Evolutionary conservation across 2,329 filamentous ascomycete species (phyloP).

Genomic region (Pezicula neosporulosa): DNA sequence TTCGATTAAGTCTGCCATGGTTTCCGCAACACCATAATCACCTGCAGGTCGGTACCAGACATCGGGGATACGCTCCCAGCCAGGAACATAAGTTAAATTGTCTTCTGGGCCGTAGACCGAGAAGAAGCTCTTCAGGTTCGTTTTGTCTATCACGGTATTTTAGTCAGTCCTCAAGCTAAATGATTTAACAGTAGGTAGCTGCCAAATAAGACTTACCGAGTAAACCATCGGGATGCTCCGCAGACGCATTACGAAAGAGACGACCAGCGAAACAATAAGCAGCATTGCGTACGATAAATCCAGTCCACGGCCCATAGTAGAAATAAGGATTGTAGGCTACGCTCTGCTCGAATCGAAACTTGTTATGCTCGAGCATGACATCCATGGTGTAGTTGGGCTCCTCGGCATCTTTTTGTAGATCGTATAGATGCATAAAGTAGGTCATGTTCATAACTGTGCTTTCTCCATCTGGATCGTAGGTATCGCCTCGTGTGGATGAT

Average conservation of each 20-base stretch:
- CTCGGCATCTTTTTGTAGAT: slow-evolving; percentile 29
- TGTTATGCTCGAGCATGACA: slow-evolving; percentile 15
- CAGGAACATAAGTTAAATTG: slow-evolving; percentile 11
- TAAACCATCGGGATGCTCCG: slow-evolving; percentile 22
- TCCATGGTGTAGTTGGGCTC: slow-evolving; percentile 14
- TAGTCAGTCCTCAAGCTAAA: no score
- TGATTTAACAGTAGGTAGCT: neutral
- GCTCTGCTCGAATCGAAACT: slow-evolving; percentile 40
- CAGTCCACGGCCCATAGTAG: slow-evolving; percentile 49
- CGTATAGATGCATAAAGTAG: slow-evolving; percentile 42
- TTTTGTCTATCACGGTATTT: neutral
- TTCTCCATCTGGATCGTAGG: slow-evolving; percentile 27
- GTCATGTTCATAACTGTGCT: slow-evolving; percentile 46
- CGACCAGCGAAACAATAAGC: slow-evolving; percentile 26
- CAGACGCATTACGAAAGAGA: slow-evolving; percentile 29
- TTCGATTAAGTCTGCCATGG: neutral
- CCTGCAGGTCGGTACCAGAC: slow-evolving; percentile 11
- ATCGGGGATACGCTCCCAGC: slow-evolving; percentile 16
- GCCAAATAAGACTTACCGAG: slow-evolving; percentile 12
- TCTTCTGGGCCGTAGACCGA: slow-evolving; percentile 13
- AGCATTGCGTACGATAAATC: slow-evolving; percentile 30
- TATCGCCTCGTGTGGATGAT: slow-evolving; percentile 20
- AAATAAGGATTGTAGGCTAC: slow-evolving; percentile 48
- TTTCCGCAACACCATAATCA: neutral
- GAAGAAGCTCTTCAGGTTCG: slow-evolving; percentile 17